phyloP scores from a whole-genome alignment of 1,139 yeast genomes.

The Blastobotrys illinoisensis region DNA sequence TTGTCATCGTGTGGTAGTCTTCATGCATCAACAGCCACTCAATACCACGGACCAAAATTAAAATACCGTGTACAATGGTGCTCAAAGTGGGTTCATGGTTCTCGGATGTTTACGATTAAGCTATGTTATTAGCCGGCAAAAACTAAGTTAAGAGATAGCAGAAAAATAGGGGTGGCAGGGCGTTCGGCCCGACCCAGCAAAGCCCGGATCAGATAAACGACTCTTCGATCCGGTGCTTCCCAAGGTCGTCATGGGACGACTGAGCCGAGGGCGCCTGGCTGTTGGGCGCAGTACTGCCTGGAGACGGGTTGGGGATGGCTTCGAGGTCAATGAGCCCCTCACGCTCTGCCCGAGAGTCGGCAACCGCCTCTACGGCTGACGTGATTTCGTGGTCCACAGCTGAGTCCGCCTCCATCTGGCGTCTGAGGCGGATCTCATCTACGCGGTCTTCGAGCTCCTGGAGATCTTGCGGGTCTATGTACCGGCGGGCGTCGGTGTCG shows the following conservation, averaged over 20 bases:
- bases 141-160: neutral
- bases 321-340: neutral
- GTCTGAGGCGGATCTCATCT: conserved; percentile 1
- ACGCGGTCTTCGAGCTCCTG: conserved; percentile 7
- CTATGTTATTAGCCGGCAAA: neutral
- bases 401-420: conserved; percentile 1
- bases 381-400: neutral
- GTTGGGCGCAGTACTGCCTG: neutral
- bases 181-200: neutral
- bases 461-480: conserved; percentile 6
- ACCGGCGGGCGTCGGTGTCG: conserved; percentile 7
- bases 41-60: too few species aligned
- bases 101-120: neutral
- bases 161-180: neutral
- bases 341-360: conserved; percentile 4
- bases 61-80: too few species aligned
- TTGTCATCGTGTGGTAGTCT: neutral
- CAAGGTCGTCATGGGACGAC: neutral
- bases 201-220: neutral
- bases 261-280: neutral
- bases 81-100: neutral
- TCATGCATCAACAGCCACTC: neutral
- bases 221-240: neutral
- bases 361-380: neutral
- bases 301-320: neutral